Evolutionary conservation across 2,329 filamentous ascomycete species (phyloP), one percentile per base, ranked within the genome.

Genomic region (Aureobasidium pullulans): DNA sequence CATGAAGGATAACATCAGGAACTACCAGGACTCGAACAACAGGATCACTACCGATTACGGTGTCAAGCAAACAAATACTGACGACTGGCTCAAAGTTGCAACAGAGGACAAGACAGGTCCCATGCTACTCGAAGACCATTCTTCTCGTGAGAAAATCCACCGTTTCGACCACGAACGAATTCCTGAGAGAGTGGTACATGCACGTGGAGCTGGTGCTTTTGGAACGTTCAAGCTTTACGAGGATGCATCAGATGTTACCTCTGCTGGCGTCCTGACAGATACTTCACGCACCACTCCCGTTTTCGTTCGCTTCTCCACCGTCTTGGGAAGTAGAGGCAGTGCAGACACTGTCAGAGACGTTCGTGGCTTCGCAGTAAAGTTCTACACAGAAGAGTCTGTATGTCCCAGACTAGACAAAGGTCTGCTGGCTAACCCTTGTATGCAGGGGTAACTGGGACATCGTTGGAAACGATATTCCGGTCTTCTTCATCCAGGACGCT

Each of bases 341-440:
- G 87, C 88, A 6, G 89, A 94, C 69, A 92, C 88, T 0, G 89
- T 91, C 1, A 83, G 89, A n/a, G 89, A 94, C 76, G 87, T 91
- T 2, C 83, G 88, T 39, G 89, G 89, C 1, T 94, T 93, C 63
- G 88, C 89, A 0, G 73, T 89, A 63, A 90, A 89, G 71, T 84
- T 89, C 67, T 91, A 91, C 69, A 91, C 88, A 0, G 75, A 87
- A 0, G 88, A 92, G 66, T 49, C n/a, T 31, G 46, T 34, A 16
- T 23, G n/a, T 16, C 23, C 4, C 10, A 16, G 9, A 46, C 8
- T 7, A 36, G n/a, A 9, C 39, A 42, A 23, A 36, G 8, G 5
- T n/a, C n/a, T 10, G 6, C 5, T 19, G 28, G n/a, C 48, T 50
- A n/a, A 50, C 48, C 31, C 3, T 3, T 29, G 10, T 15, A 15